Evolutionary conservation across 1,284 basidiomycete genomes (phyloP).

Genomic region (Psilocybe mexicana): DNA sequence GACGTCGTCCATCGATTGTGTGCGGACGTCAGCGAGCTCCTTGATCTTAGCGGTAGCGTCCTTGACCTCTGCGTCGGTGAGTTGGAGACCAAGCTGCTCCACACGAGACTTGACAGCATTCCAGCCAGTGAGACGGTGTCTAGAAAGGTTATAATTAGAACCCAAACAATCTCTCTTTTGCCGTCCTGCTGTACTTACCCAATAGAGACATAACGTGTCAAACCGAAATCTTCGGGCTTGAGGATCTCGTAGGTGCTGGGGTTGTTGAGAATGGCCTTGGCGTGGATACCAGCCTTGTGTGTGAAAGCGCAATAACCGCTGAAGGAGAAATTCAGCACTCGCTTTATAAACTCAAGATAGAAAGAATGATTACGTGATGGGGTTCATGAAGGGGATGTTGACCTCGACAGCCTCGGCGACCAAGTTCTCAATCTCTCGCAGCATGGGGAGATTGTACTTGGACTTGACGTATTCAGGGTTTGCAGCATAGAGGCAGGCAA

Average conservation of each 20-base stretch:
- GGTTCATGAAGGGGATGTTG: slow-evolving; percentile 97
- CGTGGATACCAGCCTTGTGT: slow-evolving; percentile 99
- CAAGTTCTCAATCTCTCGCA: slow-evolving; percentile 98
- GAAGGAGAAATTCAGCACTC: not conserved
- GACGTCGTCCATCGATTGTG: slow-evolving; percentile 99
- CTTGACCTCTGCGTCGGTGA: slow-evolving; percentile 94
- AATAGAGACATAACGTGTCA: slow-evolving; percentile 97
- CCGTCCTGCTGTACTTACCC: slow-evolving; percentile 56
- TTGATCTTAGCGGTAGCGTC: slow-evolving; percentile 99
- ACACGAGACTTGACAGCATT: slow-evolving; percentile 99
- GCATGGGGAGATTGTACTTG: slow-evolving; percentile 98
- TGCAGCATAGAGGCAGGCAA: slow-evolving; percentile 95
- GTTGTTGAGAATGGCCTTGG: slow-evolving; percentile 99
- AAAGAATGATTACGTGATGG: slow-evolving; percentile 66
- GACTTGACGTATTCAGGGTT: slow-evolving; percentile 98
- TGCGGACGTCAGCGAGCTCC: slow-evolving; percentile 97
- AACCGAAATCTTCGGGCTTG: slow-evolving; percentile 97
- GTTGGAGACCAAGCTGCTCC: slow-evolving; percentile 88
- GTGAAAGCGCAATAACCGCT: slow-evolving; percentile 99
- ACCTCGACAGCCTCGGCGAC: slow-evolving; percentile 99
- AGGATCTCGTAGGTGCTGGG: slow-evolving; percentile 98
- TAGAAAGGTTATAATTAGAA: slow-evolving; percentile 25
- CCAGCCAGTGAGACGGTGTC: slow-evolving; percentile 95
- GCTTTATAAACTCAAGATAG: slow-evolving; percentile 2
- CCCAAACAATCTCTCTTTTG: not conserved